These are phyloP conservation scores for Collybia sp. DNA, from an alignment of 768 basidiomycete species.

Conservation along the genomic window DNA sequence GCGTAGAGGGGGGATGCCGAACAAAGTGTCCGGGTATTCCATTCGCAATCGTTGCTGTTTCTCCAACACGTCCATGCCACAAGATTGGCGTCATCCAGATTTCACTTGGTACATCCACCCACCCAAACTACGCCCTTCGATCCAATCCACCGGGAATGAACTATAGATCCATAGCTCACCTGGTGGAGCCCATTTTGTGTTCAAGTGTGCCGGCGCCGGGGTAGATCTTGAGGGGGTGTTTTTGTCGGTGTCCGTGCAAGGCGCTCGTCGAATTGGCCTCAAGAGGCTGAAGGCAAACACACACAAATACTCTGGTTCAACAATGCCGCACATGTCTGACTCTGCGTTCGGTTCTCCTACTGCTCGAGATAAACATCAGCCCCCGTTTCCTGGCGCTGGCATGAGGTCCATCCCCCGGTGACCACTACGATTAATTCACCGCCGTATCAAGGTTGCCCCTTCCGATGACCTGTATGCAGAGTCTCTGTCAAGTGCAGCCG, in stretches of 20 bases:
- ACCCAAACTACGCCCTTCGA: conserved; percentile 9
- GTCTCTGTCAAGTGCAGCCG: too few species aligned
- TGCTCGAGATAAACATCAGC: too few species aligned
- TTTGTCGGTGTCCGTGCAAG: neutral
- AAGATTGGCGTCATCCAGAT: conserved; percentile 12
- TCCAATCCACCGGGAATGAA: conserved; percentile 6
- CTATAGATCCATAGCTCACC: conserved; percentile 43
- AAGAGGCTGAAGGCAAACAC: conserved; percentile 18
- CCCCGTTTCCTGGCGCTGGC: too few species aligned
- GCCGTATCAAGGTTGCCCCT: too few species aligned
- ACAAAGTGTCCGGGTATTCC: neutral
- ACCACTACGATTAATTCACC: too few species aligned
- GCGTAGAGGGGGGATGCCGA: conserved; percentile 1
- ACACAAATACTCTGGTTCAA: conserved; percentile 18
- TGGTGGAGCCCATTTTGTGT: conserved; percentile 76
- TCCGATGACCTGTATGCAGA: too few species aligned
- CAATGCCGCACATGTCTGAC: too few species aligned
- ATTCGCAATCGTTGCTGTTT: neutral
- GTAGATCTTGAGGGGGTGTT: conserved; percentile 34
- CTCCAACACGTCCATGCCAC: neutral
- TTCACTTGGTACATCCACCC: conserved; percentile 41
- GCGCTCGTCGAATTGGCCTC: too few species aligned
- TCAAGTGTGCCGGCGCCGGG: conserved; percentile 43
- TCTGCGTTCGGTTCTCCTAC: too few species aligned
- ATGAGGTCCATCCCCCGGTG: too few species aligned